phyloP scores from a whole-genome alignment of 352 stramenopile genomes.

The Phytophthora boehmeriae region DNA sequence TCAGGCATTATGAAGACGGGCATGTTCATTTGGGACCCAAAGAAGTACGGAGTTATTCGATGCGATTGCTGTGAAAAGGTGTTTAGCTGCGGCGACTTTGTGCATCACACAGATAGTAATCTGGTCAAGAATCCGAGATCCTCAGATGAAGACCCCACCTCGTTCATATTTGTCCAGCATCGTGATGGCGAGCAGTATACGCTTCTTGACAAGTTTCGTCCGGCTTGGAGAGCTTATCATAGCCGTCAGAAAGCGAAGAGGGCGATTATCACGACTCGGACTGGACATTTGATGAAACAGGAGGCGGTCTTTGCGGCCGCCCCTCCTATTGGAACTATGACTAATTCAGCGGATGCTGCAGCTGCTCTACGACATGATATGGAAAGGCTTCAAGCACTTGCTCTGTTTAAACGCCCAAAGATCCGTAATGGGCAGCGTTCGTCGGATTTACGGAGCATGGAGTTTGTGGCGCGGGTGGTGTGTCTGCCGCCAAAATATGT shows the following conservation, averaged over 20 bases:
- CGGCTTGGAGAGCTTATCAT: constrained; percentile 1
- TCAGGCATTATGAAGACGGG: constrained; percentile 28
- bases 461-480: constrained; percentile 32
- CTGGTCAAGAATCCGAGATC: constrained; percentile 27
- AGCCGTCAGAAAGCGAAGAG: background rate
- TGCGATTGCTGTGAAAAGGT: constrained; percentile 28
- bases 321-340: background rate
- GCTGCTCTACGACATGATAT: background rate
- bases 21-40: constrained; percentile 22
- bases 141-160: constrained; percentile 20
- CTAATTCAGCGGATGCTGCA: background rate
- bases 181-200: constrained; percentile 17
- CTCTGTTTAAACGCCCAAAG: constrained; percentile 31
- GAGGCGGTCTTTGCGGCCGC: background rate
- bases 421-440: constrained; percentile 15
- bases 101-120: constrained; percentile 27
- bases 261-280: background rate
- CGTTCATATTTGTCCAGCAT: constrained; percentile 37
- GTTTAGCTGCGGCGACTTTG: constrained; percentile 17
- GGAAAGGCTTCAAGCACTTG: constrained; percentile 16
- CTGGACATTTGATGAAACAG: background rate
- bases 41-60: constrained; percentile 14
- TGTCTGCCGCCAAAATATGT: constrained; percentile 41
- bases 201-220: constrained; percentile 16
- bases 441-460: constrained; percentile 5